Evolutionary conservation across 495 filamentous ascomycete species (phyloP).

Genomic region (Xylaria flabelliformis): DNA sequence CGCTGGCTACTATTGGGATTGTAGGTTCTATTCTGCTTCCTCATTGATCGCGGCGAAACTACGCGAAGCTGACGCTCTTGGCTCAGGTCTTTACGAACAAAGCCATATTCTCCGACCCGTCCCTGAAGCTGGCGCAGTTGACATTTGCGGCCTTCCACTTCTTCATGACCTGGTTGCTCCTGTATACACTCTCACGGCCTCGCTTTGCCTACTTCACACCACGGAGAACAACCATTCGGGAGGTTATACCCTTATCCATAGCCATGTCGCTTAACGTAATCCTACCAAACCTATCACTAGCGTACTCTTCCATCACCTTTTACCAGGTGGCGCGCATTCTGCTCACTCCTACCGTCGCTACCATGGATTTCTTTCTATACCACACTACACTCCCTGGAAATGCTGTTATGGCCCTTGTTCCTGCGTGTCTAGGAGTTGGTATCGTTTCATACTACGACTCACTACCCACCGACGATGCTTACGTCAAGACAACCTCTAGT

Average conservation of each 20-base stretch:
- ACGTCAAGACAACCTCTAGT: slow-evolving; percentile 57
- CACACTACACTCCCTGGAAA: slow-evolving; percentile 60
- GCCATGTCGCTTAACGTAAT: slow-evolving; percentile 77
- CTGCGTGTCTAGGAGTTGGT: slow-evolving; percentile 71
- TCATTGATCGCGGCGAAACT: slow-evolving; percentile 3
- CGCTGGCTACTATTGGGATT: slow-evolving; percentile 66
- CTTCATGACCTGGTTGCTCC: slow-evolving; percentile 68
- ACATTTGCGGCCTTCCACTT: slow-evolving; percentile 78
- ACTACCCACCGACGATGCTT: slow-evolving; percentile 53
- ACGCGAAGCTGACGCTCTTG: slow-evolving; percentile 27
- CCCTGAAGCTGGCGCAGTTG: slow-evolving; percentile 69
- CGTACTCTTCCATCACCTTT: slow-evolving; percentile 74
- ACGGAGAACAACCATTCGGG: slow-evolving; percentile 57
- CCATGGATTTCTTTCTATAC: slow-evolving; percentile 72
- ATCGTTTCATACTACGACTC: slow-evolving; percentile 77
- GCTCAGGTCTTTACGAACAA: slow-evolving; percentile 78
- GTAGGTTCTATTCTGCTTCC: slow-evolving; percentile 45
- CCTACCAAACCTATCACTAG: slow-evolving; percentile 74
- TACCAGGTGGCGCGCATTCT: slow-evolving; percentile 77
- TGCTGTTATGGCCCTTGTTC: slow-evolving; percentile 63
- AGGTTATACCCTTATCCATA: slow-evolving; percentile 68
- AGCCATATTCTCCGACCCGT: slow-evolving; percentile 71
- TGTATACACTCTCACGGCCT: slow-evolving; percentile 70
- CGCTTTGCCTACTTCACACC: slow-evolving; percentile 65
- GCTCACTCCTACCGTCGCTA: slow-evolving; percentile 70